Evolutionary conservation across 345 rosid genomes (phyloP).

Genomic region (Eucalyptus regnans): DNA sequence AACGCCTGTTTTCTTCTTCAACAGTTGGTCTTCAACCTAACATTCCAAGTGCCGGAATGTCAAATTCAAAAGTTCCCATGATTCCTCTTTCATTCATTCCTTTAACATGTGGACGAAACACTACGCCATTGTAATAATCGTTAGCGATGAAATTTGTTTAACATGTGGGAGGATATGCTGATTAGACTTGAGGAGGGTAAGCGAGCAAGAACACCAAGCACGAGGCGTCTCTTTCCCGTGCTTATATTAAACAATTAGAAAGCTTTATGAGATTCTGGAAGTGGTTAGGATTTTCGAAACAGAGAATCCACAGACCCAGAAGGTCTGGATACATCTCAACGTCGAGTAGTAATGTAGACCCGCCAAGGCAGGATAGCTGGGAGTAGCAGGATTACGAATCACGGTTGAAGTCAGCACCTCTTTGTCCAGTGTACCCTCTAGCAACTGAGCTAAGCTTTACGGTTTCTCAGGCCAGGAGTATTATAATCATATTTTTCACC

Average conservation of each 20-base stretch:
- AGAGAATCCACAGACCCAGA: not conserved
- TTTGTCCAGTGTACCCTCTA: not conserved
- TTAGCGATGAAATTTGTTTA: not conserved
- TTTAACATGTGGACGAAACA: not conserved
- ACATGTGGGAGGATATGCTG: not conserved
- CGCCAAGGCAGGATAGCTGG: not conserved
- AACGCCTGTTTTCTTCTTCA: not conserved
- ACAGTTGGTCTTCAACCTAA: not conserved
- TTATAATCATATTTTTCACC: not conserved
- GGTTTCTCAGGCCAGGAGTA: not conserved
- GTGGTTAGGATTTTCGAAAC: not conserved
- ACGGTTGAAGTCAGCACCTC: not conserved
- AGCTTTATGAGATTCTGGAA: not conserved
- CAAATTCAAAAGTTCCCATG: not conserved
- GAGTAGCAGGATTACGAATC: not conserved
- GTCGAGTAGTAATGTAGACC: not conserved
- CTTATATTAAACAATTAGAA: not conserved
- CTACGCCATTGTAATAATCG: not conserved
- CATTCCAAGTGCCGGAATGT: not conserved
- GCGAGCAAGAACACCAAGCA: rapidly evolving
- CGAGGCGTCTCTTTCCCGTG: not conserved
- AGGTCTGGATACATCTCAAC: not conserved
- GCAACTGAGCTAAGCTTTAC: not conserved
- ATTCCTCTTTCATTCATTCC: not conserved
- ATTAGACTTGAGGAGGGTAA: not conserved